Conservation (phyloP, 345 rosid genomes). For the Salix caprea region DNA sequence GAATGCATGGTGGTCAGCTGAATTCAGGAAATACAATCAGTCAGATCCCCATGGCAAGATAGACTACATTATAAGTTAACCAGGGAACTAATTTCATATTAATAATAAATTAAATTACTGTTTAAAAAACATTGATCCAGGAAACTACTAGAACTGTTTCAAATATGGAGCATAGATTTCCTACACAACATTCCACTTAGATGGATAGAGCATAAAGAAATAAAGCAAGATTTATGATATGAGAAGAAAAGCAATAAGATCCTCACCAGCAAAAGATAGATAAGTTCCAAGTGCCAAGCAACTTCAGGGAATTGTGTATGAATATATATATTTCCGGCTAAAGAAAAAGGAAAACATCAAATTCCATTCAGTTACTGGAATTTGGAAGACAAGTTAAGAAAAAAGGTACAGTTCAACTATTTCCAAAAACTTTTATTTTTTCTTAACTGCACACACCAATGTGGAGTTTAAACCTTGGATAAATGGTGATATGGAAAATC, state of each 20-base stretch:
- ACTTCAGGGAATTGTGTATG: conserved; percentile 56
- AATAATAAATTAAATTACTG: conserved; percentile 16
- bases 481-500: not conserved
- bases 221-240: not conserved
- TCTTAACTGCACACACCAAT: not conserved
- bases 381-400: not conserved
- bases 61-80: not conserved
- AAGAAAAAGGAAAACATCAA: not conserved
- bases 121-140: conserved; percentile 16
- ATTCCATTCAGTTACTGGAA: not conserved
- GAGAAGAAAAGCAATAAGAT: not conserved
- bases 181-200: conserved; percentile 18
- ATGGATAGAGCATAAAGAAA: not conserved
- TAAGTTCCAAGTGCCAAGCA: conserved; percentile 20
- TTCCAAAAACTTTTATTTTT: not conserved
- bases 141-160: conserved; percentile 13
- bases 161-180: conserved; percentile 28
- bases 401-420: not conserved
- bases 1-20: conserved; percentile 20
- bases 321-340: conserved; percentile 57
- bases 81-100: not conserved
- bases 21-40: conserved; percentile 3
- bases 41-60: not conserved
- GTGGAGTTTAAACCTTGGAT: not conserved
- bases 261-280: conserved; percentile 26